Percentiles rank a stretch among this genome's conserved stretches.
These are phyloP conservation scores for Pelagophyceae sp. DNA, from an alignment of 352 stramenopile genomes.

Conservation along the genomic window DNA sequence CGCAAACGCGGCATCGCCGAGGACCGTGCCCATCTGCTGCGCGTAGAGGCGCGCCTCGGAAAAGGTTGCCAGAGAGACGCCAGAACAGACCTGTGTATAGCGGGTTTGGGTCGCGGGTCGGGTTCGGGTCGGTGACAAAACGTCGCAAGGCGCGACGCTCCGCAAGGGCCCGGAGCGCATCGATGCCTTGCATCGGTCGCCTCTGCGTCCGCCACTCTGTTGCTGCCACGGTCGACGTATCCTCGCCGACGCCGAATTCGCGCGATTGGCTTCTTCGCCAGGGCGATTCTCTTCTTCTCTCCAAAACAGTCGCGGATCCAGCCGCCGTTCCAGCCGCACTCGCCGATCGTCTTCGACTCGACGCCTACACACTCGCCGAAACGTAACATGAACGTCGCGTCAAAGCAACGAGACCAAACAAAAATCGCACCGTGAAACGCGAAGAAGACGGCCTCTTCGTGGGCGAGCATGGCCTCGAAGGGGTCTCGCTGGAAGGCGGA, in stretches of 20 bases:
- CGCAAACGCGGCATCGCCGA: constrained; percentile 22
- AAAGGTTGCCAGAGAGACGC: constrained; percentile 24
- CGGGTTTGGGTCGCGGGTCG: no score
- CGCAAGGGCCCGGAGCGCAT: no score
- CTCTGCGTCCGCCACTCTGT: no score
- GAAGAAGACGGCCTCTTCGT: neutral
- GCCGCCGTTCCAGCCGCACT: constrained; percentile 35
- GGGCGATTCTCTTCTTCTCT: neutral
- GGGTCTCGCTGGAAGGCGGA: constrained; percentile 33
- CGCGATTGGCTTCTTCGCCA: constrained; percentile 25
- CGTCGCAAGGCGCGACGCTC: no score
- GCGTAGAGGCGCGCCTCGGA: constrained; percentile 19
- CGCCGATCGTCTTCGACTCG: constrained; percentile 24
- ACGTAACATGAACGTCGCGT: no score
- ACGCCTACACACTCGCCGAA: no score
- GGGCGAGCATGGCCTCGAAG: constrained; percentile 23
- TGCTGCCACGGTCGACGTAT: neutral
- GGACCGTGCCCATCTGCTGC: constrained; percentile 23
- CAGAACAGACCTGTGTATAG: constrained; percentile 24
- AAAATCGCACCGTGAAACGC: constrained; percentile 29
- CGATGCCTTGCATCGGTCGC: no score
- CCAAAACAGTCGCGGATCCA: constrained; percentile 35
- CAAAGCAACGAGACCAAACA: no score
- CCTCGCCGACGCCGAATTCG: neutral
- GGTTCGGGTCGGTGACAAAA: no score